phyloP scores from a whole-genome alignment of 441 rosid genomes.

The Pelargonium fulgidum region DNA sequence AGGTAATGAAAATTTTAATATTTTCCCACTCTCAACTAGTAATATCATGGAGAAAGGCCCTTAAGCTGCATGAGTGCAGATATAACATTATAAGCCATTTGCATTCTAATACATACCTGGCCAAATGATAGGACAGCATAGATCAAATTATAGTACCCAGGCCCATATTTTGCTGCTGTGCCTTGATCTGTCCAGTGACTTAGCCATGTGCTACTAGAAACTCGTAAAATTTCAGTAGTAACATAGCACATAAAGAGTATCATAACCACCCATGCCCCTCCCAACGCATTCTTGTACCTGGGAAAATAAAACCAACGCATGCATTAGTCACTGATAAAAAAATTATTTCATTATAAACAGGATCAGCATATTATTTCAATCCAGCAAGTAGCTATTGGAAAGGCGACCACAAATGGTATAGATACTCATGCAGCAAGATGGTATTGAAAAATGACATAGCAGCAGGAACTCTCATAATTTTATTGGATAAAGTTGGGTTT shows the following conservation, averaged over 20 bases:
- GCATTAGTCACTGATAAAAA: too few relatives aligned
- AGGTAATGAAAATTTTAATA: not conserved
- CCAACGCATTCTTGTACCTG: slow-evolving; percentile 95
- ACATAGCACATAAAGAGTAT: slow-evolving; percentile 73
- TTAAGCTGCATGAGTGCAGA: not conserved
- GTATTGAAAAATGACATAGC: not conserved
- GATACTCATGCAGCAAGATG: not conserved
- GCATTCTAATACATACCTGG: slow-evolving; percentile 53
- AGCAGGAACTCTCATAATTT: not conserved
- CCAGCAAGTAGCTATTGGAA: not conserved
- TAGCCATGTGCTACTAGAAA: slow-evolving; percentile 96
- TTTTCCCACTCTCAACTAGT: not conserved
- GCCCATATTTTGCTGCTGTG: slow-evolving; percentile 45
- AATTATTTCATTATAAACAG: too few relatives aligned
- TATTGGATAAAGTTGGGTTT: not conserved
- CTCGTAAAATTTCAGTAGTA: slow-evolving; percentile 69
- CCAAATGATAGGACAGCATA: slow-evolving; percentile 73
- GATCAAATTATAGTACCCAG: slow-evolving; percentile 64
- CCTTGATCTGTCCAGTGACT: slow-evolving; percentile 94
- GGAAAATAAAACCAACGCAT: too few relatives aligned
- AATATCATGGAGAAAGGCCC: not conserved
- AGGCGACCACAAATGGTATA: not conserved
- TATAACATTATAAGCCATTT: slow-evolving; percentile 1
- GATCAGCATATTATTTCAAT: not conserved
- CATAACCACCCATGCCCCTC: slow-evolving; percentile 91